Evolutionary conservation across 2,329 filamentous ascomycete species (phyloP).

Genomic region (Aureobasidium leucospermi): DNA sequence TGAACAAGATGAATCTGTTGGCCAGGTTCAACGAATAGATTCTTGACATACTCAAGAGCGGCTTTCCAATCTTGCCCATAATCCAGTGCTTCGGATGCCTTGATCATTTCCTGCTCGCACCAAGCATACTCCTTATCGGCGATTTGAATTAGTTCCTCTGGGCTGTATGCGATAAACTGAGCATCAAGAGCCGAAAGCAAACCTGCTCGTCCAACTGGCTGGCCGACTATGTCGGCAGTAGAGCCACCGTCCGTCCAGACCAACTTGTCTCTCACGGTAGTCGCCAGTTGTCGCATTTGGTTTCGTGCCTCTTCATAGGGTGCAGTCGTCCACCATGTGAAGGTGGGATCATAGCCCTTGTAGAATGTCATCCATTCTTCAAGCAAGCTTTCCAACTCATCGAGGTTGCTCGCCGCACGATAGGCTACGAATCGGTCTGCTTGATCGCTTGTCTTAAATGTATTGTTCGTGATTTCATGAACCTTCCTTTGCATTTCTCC

Average conservation of each 20-base stretch:
- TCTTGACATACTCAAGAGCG: constrained; percentile 51
- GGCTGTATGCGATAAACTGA: constrained; percentile 53
- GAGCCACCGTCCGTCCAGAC: constrained; percentile 39
- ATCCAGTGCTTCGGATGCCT: constrained; percentile 43
- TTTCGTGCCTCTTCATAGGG: constrained; percentile 38
- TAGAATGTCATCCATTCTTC: constrained; percentile 47
- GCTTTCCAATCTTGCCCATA: constrained; percentile 43
- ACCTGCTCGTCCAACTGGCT: constrained; percentile 48
- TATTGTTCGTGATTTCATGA: constrained; percentile 19
- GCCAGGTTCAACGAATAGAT: constrained; percentile 46
- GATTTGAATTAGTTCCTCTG: constrained; percentile 48
- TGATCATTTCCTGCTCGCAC: constrained; percentile 50
- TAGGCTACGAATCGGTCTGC: constrained; percentile 38
- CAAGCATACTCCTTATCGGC: constrained; percentile 47
- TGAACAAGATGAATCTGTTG: constrained; percentile 47
- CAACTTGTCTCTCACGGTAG: constrained; percentile 35
- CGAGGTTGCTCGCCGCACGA: constrained; percentile 39
- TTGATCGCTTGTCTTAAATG: constrained; percentile 20
- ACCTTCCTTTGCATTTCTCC: constrained; percentile 27
- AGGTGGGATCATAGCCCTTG: constrained; percentile 48
- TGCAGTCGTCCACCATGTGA: constrained; percentile 49
- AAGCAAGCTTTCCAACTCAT: constrained; percentile 35
- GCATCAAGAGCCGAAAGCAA: constrained; percentile 46
- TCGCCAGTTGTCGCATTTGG: constrained; percentile 31
- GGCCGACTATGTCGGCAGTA: constrained; percentile 47